These are phyloP conservation scores for Torrubiellomyces zombiae DNA, from an alignment of 2,329 filamentous ascomycete species.

Conservation along the genomic window DNA sequence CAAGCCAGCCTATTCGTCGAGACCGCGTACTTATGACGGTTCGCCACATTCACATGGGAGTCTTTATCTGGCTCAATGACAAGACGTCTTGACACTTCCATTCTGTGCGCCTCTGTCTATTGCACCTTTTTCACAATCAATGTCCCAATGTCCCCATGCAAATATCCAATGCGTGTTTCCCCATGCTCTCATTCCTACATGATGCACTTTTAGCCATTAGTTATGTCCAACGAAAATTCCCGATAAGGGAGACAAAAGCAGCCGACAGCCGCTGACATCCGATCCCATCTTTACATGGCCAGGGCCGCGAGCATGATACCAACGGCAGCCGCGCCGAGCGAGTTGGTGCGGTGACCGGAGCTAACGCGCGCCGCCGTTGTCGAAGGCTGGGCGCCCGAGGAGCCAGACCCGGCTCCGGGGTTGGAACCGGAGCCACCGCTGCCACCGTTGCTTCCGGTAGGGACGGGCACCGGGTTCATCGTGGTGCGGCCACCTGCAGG, in stretches of 20 bases:
- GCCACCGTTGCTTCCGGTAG: conserved; percentile 5
- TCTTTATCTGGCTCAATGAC: too few relatives aligned
- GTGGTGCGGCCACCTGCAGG: conserved; percentile 10
- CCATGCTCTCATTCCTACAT: background rate
- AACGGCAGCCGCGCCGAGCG: conserved; percentile 14
- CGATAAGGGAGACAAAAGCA: too few relatives aligned
- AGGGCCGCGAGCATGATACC: conserved; percentile 14
- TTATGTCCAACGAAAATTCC: too few relatives aligned
- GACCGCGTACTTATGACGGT: too few relatives aligned
- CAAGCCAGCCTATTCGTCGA: too few relatives aligned
- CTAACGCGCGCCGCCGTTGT: background rate
- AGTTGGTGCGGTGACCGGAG: conserved; percentile 11
- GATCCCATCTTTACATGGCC: conserved; percentile 11
- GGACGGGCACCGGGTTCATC: conserved; percentile 3
- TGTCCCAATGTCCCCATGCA: too few relatives aligned
- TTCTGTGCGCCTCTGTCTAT: too few relatives aligned
- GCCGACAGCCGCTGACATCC: too few relatives aligned
- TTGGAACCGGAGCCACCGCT: conserved; percentile 1
- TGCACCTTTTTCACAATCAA: too few relatives aligned
- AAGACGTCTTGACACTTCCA: too few relatives aligned
- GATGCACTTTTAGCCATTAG: background rate
- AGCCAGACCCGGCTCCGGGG: conserved; percentile 1
- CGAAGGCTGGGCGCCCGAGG: background rate
- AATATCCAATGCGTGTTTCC: too few relatives aligned
- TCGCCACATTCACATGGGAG: too few relatives aligned